Conservation (phyloP, 139 green algal species). For the Tetradesmus obliquus region DNA sequence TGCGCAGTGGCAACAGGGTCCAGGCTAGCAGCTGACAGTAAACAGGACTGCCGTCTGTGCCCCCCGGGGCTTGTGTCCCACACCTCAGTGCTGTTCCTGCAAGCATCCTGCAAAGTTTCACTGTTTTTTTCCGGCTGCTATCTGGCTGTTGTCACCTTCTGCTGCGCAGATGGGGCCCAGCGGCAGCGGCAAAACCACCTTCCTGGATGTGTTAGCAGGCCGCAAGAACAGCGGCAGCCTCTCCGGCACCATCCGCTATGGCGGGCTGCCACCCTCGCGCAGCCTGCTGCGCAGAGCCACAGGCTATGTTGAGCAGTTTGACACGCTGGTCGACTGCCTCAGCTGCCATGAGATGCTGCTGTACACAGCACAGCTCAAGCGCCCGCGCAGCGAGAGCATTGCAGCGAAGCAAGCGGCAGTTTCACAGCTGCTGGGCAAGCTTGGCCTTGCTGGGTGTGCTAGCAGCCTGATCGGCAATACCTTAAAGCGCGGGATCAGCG, state of each 20-base stretch:
- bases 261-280: slow-evolving; percentile 54
- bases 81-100: too few relatives aligned
- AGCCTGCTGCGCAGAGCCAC: slow-evolving; percentile 76
- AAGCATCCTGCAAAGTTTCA: background rate
- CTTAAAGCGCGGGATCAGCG: slow-evolving; percentile 72
- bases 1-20: background rate
- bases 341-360: slow-evolving; percentile 83
- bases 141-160: background rate
- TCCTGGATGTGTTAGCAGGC: slow-evolving; percentile 72
- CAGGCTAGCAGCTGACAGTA: background rate
- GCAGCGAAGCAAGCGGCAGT: slow-evolving; percentile 70
- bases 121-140: background rate
- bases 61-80: too few relatives aligned
- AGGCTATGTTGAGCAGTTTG: slow-evolving; percentile 86
- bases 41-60: background rate
- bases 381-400: slow-evolving; percentile 52
- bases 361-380: slow-evolving; percentile 89
- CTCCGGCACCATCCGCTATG: slow-evolving; percentile 69
- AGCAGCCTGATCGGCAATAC: slow-evolving; percentile 51
- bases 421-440: slow-evolving; percentile 60
- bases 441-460: slow-evolving; percentile 23
- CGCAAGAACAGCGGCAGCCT: slow-evolving; percentile 73
- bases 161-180: slow-evolving; percentile 70
- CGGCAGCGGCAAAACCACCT: slow-evolving; percentile 85
- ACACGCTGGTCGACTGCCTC: slow-evolving; percentile 67